Evolutionary conservation across 495 filamentous ascomycete species (phyloP).

Genomic region (Neurospora africana): DNA sequence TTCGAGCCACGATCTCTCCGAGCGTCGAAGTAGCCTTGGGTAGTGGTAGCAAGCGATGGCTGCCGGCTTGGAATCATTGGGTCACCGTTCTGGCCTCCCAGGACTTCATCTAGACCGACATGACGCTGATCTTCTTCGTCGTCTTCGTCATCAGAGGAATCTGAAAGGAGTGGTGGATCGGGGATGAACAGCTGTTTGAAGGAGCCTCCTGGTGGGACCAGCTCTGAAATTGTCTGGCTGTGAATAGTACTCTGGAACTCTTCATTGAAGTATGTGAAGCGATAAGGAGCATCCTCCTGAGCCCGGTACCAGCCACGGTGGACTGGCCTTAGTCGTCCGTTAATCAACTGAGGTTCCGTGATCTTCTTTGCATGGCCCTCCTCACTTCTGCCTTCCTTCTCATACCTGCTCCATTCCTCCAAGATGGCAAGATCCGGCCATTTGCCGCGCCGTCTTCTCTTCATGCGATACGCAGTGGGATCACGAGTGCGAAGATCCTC

Average conservation of each 20-base stretch:
- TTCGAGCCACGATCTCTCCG: conserved; percentile 8
- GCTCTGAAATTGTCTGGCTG: conserved; percentile 84
- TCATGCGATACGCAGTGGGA: conserved; percentile 20
- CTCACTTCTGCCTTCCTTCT: conserved; percentile 83
- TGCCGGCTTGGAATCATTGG: conserved; percentile 24
- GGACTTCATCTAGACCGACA: conserved; percentile 13
- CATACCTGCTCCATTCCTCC: conserved; percentile 82
- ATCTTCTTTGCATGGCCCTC: conserved; percentile 85
- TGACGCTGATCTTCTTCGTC: conserved; percentile 34
- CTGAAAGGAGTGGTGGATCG: conserved; percentile 41
- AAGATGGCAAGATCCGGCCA: conserved; percentile 58
- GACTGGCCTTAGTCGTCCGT: conserved; percentile 60
- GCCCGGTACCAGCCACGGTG: conserved; percentile 77
- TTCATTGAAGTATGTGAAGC: conserved; percentile 98
- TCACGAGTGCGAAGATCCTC: conserved; percentile 49
- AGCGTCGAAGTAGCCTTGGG: conserved; percentile 13
- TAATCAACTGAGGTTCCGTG: conserved; percentile 83
- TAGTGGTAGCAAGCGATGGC: conserved; percentile 21
- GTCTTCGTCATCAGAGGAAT: conserved; percentile 50
- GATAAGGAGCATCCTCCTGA: conserved; percentile 84
- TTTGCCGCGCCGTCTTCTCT: conserved; percentile 44
- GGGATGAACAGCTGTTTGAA: conserved; percentile 75
- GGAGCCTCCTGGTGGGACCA: conserved; percentile 70
- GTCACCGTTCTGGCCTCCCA: conserved; percentile 18
- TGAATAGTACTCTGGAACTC: conserved; percentile 91